Evolutionary conservation across 108 stramenopile species (phyloP), one percentile per base, ranked within the genome.

Genomic region (Skeletonema tropicum): DNA sequence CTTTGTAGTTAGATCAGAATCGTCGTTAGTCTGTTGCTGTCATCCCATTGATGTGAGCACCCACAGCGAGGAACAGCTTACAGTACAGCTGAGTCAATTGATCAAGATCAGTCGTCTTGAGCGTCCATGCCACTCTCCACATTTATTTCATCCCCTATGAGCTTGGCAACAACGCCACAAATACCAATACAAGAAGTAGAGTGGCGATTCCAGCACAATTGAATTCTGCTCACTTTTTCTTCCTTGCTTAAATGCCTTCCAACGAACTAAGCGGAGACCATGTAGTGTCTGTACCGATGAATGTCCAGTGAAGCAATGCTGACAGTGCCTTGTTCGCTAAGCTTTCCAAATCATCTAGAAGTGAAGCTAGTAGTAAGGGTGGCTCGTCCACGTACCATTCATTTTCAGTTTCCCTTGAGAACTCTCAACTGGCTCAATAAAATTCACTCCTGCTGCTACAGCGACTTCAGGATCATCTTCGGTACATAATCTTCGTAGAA

Each of bases 401-500:
- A 39, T 42, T 61, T 11, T 25, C 75, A n/a, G 36, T 38, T 65
- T 7, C 57, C 66, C 19, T 73, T 36, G 12, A 45, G 32, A 21
- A 29, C 60, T 25, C 70, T 48, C 61, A 89, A 58, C 13, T 79
- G 62, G 2, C 64, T 63, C 32, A 60, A 35, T 23, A 91, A 38
- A 29, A 88, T 71, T 46, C 68, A n/a, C 75, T 35, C 83, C 88
- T 3, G 88, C 90, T 14, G 85, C 85, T 5, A 58, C 57, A 4
- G 84, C 90, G 10, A 94, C 90, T 12, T 29, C 35, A 5, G 67
- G 48, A 41, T 89, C 77, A 15, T 92, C 86, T 32, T 94, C 93
- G 5, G 70, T 55, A 6, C 64, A 46, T 21, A 90, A 81, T 33
- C 89, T 73, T 10, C 91, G 90, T 36, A 92, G 73, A 11, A 94